Evolutionary conservation across 495 filamentous ascomycete species (phyloP).

Genomic region (Aspergillus incahuasiensis): DNA sequence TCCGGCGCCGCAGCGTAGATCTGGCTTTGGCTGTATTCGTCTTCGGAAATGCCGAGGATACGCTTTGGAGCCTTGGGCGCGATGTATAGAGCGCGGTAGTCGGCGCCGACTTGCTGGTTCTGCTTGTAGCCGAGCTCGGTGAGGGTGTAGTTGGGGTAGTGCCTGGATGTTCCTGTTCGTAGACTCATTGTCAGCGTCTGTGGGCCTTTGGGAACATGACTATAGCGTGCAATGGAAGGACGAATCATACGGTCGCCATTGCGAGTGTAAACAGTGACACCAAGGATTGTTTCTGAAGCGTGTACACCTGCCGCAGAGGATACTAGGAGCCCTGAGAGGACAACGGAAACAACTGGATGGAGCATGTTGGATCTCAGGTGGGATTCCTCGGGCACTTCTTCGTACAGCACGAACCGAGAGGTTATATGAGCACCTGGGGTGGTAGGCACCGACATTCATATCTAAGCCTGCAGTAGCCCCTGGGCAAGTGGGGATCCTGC

Average conservation of each 20-base stretch:
- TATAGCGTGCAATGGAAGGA: too few relatives aligned
- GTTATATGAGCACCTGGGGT: too few relatives aligned
- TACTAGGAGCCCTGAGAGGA: too few relatives aligned
- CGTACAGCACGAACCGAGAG: too few relatives aligned
- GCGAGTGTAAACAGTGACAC: slow-evolving; percentile 50
- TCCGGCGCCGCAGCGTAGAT: slow-evolving; percentile 48
- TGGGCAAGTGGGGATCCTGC: too few relatives aligned
- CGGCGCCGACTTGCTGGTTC: slow-evolving; percentile 52
- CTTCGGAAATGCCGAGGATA: slow-evolving; percentile 48
- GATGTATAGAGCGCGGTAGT: slow-evolving; percentile 56
- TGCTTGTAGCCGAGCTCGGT: slow-evolving; percentile 53
- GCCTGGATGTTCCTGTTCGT: slow-evolving; percentile 30
- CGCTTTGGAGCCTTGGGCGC: slow-evolving; percentile 34
- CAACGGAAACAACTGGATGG: too few relatives aligned
- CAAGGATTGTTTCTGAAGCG: slow-evolving; percentile 53
- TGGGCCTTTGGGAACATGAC: too few relatives aligned
- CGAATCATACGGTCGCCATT: slow-evolving; percentile 48
- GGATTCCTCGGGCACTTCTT: too few relatives aligned
- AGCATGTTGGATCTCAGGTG: too few relatives aligned
- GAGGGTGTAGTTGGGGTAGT: slow-evolving; percentile 35
- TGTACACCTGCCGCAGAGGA: too few relatives aligned
- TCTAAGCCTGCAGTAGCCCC: too few relatives aligned
- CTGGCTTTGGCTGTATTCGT: slow-evolving; percentile 51
- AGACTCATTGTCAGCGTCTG: not conserved
- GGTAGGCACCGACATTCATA: too few relatives aligned